Percentiles rank a stretch among this genome's conserved stretches.
These are phyloP conservation scores for Aspergillus carlsbadensis DNA, from an alignment of 495 filamentous ascomycete species.

Conservation along the genomic window DNA sequence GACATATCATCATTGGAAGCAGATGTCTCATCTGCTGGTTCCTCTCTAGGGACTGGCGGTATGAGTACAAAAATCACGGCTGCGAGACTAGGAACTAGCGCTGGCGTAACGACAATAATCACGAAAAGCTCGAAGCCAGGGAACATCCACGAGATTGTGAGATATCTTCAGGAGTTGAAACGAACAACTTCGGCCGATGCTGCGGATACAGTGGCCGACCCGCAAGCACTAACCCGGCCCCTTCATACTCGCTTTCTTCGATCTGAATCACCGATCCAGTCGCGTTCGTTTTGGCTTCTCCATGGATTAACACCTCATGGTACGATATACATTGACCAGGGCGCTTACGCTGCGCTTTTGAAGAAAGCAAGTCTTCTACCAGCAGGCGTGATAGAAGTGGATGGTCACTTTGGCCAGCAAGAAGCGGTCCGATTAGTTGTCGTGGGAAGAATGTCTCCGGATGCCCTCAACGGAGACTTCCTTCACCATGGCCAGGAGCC, in stretches of 20 bases:
- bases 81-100: conserved; percentile 87
- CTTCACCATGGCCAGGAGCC: conserved; percentile 47
- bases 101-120: conserved; percentile 93
- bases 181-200: conserved; percentile 17
- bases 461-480: conserved; percentile 44
- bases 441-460: conserved; percentile 51
- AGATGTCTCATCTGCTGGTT: conserved; percentile 88
- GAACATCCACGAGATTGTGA: conserved; percentile 87
- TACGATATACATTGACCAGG: conserved; percentile 86
- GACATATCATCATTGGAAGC: conserved; percentile 83
- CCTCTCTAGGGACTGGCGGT: conserved; percentile 88
- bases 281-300: conserved; percentile 94
- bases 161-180: conserved; percentile 66
- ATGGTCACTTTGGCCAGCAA: conserved; percentile 84
- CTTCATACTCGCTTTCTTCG: conserved; percentile 93
- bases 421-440: conserved; percentile 86
- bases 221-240: conserved; percentile 48
- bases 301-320: conserved; percentile 92
- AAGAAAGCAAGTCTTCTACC: conserved; percentile 88
- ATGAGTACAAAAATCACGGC: conserved; percentile 98
- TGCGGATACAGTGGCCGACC: conserved; percentile 17
- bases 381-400: conserved; percentile 84
- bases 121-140: conserved; percentile 87
- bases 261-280: conserved; percentile 80
- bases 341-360: conserved; percentile 74